phyloP scores from a whole-genome alignment of 179 eudicot genomes.

The Silene coronaria region DNA sequence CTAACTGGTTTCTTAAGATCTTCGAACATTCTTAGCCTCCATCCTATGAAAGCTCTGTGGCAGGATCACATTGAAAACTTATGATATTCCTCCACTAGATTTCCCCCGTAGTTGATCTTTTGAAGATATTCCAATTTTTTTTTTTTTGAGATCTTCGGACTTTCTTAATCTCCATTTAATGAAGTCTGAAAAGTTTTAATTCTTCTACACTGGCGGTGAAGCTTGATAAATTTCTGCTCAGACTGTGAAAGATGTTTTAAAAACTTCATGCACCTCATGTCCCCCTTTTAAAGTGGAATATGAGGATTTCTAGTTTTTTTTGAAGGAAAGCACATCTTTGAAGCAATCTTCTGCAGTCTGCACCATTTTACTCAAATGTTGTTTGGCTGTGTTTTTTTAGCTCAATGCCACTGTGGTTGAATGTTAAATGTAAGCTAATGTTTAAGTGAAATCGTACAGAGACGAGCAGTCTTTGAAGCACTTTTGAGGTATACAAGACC shows the following conservation, averaged over 20 bases:
- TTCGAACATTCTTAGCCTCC: too few relatives aligned
- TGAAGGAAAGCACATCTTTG: neutral
- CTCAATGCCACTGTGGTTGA: neutral
- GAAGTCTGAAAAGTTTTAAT: neutral
- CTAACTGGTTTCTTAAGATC: too few relatives aligned
- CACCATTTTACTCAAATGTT: neutral
- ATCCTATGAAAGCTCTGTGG: too few relatives aligned
- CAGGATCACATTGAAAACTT: too few relatives aligned
- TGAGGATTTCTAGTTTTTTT: neutral
- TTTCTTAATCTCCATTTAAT: neutral
- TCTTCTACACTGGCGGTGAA: neutral
- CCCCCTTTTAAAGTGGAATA: neutral
- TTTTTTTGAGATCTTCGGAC: neutral
- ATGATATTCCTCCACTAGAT: too few relatives aligned
- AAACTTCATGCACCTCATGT: neutral
- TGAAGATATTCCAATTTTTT: too few relatives aligned
- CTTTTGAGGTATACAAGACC: conserved; percentile 70
- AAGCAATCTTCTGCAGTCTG: neutral
- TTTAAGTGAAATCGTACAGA: conserved; percentile 41
- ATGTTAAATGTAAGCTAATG: conserved; percentile 4
- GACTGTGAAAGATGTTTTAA: too few relatives aligned
- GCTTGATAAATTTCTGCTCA: neutral
- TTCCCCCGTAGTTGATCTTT: too few relatives aligned
- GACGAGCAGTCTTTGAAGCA: conserved; percentile 82
- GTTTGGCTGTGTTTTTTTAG: neutral